Evolutionary conservation across 1,139 yeast genomes (phyloP).

Genomic region (Taphrina confusa): DNA sequence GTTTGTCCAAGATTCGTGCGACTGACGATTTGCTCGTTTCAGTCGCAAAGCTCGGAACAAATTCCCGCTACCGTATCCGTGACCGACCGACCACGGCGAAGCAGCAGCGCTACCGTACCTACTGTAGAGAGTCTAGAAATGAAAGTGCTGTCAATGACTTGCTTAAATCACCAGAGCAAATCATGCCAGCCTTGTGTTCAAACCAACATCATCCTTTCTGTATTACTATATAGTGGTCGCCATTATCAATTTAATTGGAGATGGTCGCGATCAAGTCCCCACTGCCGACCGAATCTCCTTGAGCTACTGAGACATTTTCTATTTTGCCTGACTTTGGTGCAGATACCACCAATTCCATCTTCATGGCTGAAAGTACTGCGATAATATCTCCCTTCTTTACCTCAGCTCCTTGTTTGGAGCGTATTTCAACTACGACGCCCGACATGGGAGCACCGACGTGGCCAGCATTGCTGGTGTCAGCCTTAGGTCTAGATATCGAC

Average conservation of each 20-base stretch:
- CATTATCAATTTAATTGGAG: slow-evolving; percentile 37
- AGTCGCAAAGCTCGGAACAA: background rate
- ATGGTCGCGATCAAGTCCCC: slow-evolving; percentile 65
- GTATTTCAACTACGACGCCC: slow-evolving; percentile 94
- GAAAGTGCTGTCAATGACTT: too few species aligned
- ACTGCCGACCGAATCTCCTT: slow-evolving; percentile 94
- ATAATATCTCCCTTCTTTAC: slow-evolving; percentile 97
- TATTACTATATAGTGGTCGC: too few species aligned
- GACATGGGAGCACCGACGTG: slow-evolving; percentile 99
- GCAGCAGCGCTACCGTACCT: too few species aligned
- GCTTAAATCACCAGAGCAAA: too few species aligned
- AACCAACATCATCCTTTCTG: too few species aligned
- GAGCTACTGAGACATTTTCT: slow-evolving; percentile 71
- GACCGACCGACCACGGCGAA: too few species aligned
- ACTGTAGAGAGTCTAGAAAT: too few species aligned
- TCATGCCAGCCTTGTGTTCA: too few species aligned
- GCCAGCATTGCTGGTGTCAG: slow-evolving; percentile 77
- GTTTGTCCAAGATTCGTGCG: slow-evolving; percentile 8
- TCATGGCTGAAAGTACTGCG: slow-evolving; percentile 96
- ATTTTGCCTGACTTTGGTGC: slow-evolving; percentile 87
- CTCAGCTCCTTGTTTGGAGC: slow-evolving; percentile 79
- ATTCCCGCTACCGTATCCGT: too few species aligned
- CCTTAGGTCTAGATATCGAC: slow-evolving; percentile 84
- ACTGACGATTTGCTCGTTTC: background rate
- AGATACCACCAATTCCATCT: slow-evolving; percentile 98